A percentile compares a stretch with the other conserved stretches of the same genome.
Conservation (phyloP, 768 basidiomycete genomes). For the Hypholoma fasciculare region DNA sequence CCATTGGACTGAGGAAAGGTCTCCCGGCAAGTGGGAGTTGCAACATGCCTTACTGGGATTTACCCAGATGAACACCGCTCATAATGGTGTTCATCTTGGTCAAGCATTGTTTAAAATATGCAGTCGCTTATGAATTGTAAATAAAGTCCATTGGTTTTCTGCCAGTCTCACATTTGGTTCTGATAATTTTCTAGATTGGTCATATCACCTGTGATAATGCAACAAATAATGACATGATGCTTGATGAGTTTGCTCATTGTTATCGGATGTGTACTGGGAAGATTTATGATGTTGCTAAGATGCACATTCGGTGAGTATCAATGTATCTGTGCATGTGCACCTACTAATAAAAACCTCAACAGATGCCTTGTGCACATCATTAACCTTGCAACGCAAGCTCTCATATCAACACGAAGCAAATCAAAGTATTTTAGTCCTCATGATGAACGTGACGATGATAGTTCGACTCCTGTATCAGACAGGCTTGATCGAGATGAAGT, state of each 20-base stretch:
- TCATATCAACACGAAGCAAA: constrained; percentile 26
- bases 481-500: constrained; percentile 24
- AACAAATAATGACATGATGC: constrained; percentile 35
- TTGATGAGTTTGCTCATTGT: constrained; percentile 21
- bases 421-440: constrained; percentile 24
- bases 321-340: background rate
- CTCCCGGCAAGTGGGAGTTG: constrained; percentile 23
- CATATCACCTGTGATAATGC: constrained; percentile 41
- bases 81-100: constrained; percentile 32
- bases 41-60: constrained; percentile 33
- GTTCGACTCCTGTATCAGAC: background rate
- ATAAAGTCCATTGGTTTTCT: constrained; percentile 24
- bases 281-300: background rate
- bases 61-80: constrained; percentile 32
- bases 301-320: constrained; percentile 15
- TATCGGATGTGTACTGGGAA: background rate
- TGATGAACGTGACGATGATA: constrained; percentile 12
- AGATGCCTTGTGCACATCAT: constrained; percentile 35
- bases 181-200: constrained; percentile 25
- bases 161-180: background rate
- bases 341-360: background rate
- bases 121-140: constrained; percentile 20
- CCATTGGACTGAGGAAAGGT: constrained; percentile 33
- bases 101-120: constrained; percentile 37
- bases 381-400: constrained; percentile 32